Conservation (phyloP, 805 yeast species). For the Yarrowia sp. region DNA sequence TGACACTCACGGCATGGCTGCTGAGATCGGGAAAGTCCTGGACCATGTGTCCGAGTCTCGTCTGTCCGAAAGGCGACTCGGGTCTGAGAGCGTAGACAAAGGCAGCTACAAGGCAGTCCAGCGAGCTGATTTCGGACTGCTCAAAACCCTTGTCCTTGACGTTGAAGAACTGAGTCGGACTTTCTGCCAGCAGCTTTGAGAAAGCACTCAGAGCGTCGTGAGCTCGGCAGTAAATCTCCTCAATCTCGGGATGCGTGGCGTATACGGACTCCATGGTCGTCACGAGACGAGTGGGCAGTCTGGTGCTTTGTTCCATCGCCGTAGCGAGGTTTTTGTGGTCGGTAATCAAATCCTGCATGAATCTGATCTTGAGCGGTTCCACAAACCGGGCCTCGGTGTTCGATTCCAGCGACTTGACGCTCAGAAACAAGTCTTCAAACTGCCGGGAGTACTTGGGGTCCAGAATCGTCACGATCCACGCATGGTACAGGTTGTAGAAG, state of each 20-base stretch:
- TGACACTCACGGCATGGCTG: conserved; percentile 3
- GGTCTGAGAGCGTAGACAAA: conserved; percentile 24
- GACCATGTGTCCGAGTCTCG: conserved; percentile 21
- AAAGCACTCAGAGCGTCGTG: conserved; percentile 17
- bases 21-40: conserved; percentile 23
- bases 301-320: conserved; percentile 15
- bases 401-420: conserved; percentile 31
- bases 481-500: conserved; percentile 41
- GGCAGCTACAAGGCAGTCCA: conserved; percentile 33
- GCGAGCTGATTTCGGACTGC: neutral
- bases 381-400: conserved; percentile 28
- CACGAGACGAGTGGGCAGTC: conserved; percentile 11
- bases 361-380: conserved; percentile 26
- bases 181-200: conserved; percentile 16
- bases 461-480: conserved; percentile 42
- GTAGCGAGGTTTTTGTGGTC: conserved; percentile 1
- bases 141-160: conserved; percentile 9
- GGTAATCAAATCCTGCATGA: conserved; percentile 28
- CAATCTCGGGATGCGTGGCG: conserved; percentile 5
- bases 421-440: conserved; percentile 40
- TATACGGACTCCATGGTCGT: conserved; percentile 6
- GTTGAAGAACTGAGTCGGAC: conserved; percentile 21
- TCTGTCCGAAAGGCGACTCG: conserved; percentile 27
- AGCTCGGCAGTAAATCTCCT: conserved; percentile 18
- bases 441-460: conserved; percentile 16